A percentile compares a stretch with the other conserved stretches of the same genome.
Evolutionary conservation across 805 yeast species (phyloP).

Genomic region (Metschnikowia picachoensis): DNA sequence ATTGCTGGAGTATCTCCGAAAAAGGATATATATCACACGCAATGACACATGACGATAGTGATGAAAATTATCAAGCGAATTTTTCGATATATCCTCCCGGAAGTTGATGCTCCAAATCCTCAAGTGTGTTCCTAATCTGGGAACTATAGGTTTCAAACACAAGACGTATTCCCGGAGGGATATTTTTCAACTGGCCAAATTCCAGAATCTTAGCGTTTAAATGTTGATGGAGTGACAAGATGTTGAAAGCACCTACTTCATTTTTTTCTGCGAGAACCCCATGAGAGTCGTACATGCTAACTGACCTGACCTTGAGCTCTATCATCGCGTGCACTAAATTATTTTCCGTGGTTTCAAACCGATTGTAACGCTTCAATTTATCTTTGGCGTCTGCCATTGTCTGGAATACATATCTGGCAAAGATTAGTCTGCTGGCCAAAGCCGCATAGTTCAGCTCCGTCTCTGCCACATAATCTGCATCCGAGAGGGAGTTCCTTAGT

Average conservation of each 20-base stretch:
- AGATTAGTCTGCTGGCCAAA: neutral
- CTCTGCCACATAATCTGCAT: neutral
- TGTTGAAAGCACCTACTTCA: neutral
- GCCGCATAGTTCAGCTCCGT: neutral
- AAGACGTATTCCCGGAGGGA: neutral
- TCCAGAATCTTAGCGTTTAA: neutral
- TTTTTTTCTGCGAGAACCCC: neutral
- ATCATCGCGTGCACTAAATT: neutral
- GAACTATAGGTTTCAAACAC: neutral
- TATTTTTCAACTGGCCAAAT: neutral
- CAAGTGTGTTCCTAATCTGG: neutral
- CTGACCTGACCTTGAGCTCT: neutral
- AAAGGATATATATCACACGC: no score
- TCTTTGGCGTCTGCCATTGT: neutral
- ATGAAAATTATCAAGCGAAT: no score
- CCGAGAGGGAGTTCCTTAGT: neutral
- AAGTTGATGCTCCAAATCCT: neutral
- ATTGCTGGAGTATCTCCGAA: no score
- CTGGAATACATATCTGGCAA: neutral
- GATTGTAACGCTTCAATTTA: slow-evolving; percentile 1
- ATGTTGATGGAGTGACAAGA: neutral
- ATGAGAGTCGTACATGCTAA: neutral
- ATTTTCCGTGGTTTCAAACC: neutral
- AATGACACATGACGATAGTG: no score
- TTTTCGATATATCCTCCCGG: no score